A percentile compares a stretch with the other conserved stretches of the same genome.
These are phyloP conservation scores for Kodamaea arcana DNA, from an alignment of 1,139 yeast genomes.

Conservation along the genomic window DNA sequence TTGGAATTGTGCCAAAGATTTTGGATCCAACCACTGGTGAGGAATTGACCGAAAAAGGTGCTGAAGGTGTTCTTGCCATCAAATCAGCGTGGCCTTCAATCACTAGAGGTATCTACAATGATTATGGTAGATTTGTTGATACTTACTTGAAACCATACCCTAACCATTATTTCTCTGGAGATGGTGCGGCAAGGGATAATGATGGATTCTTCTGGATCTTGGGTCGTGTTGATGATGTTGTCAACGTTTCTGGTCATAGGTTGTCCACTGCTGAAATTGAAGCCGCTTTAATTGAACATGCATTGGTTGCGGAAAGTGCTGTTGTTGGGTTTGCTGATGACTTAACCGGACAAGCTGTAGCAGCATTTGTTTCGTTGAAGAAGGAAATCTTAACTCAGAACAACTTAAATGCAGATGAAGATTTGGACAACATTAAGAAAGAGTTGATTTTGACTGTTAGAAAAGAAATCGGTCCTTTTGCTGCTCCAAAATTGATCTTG, in stretches of 20 bases:
- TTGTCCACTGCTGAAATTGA: conserved; percentile 80
- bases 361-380: conserved; percentile 73
- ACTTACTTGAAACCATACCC: conserved; percentile 70
- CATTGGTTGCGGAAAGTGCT: conserved; percentile 69
- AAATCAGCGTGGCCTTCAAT: conserved; percentile 77
- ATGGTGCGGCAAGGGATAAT: conserved; percentile 75
- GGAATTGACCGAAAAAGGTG: conserved; percentile 57
- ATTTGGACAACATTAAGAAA: conserved; percentile 55
- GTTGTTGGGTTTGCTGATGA: conserved; percentile 81
- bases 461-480: conserved; percentile 80
- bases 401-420: conserved; percentile 30
- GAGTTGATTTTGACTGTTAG: conserved; percentile 70
- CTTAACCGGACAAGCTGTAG: conserved; percentile 79
- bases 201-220: conserved; percentile 79
- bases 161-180: conserved; percentile 72
- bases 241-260: conserved; percentile 77
- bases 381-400: conserved; percentile 20
- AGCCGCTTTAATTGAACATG: conserved; percentile 71
- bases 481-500: conserved; percentile 71
- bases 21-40: conserved; percentile 70
- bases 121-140: conserved; percentile 63
- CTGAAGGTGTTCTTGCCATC: conserved; percentile 72
- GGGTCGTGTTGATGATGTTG: conserved; percentile 82
- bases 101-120: conserved; percentile 71
- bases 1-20: conserved; percentile 66